phyloP scores from a whole-genome alignment of 148 eudicot genomes.

The Mesembryanthemum crystallinum region DNA sequence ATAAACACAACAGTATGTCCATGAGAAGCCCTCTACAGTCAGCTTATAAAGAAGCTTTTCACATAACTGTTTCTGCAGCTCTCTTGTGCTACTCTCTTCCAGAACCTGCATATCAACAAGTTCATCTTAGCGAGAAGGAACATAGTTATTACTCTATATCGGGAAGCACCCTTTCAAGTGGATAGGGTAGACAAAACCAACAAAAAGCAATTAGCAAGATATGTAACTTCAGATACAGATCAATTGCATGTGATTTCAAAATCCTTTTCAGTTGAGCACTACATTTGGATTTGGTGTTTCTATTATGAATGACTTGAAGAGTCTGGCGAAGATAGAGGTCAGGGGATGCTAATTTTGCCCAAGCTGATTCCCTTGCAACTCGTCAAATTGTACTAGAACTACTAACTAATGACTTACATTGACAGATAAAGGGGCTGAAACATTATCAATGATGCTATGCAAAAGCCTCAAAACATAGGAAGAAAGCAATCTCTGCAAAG shows the following conservation, averaged over 20 bases:
- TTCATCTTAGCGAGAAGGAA: constrained; percentile 1
- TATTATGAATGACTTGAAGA: background rate
- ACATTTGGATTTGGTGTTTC: too few species aligned
- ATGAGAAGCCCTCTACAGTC: constrained; percentile 13
- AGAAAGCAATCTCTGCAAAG: background rate
- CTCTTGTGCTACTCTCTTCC: constrained; percentile 17
- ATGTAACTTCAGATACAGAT: background rate
- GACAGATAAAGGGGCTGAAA: background rate
- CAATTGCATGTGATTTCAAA: background rate
- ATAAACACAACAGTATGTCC: background rate
- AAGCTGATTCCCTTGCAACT: too few species aligned
- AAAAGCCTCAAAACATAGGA: background rate
- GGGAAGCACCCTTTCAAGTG: background rate
- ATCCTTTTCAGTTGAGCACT: background rate
- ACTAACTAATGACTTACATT: background rate
- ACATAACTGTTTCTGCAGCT: constrained; percentile 4
- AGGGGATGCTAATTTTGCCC: too few species aligned
- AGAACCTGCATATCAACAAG: constrained; percentile 25
- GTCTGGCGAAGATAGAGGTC: too few species aligned
- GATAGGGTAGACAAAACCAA: background rate
- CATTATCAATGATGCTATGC: background rate
- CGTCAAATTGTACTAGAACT: too few species aligned
- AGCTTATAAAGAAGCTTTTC: constrained; percentile 3
- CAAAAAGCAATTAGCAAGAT: background rate
- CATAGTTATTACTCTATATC: background rate